Conservation (phyloP, 2,329 filamentous ascomycete genomes). For the Pseudopyricularia cyperi region DNA sequence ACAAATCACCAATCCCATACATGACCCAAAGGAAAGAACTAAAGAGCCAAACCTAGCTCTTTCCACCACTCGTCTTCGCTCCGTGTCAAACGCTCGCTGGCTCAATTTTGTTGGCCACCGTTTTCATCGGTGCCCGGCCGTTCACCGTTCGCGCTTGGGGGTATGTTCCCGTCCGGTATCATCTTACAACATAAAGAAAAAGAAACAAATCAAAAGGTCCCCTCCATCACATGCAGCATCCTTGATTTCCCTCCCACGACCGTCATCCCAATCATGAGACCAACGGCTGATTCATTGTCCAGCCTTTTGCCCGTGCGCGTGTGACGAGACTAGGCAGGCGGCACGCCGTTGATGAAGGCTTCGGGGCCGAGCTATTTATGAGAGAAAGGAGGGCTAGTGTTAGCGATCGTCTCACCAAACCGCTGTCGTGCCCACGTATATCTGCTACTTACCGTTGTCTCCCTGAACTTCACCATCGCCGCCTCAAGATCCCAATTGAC, state of each 20-base stretch:
- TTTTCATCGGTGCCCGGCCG: neutral
- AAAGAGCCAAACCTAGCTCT: neutral
- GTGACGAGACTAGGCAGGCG: neutral
- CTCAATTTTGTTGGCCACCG: neutral
- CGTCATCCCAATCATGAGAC: neutral
- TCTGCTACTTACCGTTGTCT: slow-evolving; percentile 49
- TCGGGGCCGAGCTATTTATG: slow-evolving; percentile 5
- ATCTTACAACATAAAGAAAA: neutral
- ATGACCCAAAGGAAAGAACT: neutral
- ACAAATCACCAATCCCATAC: neutral
- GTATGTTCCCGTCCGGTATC: neutral
- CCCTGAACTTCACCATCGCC: slow-evolving; percentile 62
- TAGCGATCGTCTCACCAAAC: too few relatives aligned
- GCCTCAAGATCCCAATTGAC: slow-evolving; percentile 69
- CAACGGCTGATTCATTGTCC: neutral
- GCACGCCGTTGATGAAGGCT: slow-evolving; percentile 1
- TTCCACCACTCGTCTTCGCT: neutral
- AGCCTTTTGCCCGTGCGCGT: neutral
- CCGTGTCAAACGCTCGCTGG: neutral
- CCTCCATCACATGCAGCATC: neutral
- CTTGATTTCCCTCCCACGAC: neutral
- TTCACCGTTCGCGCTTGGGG: neutral
- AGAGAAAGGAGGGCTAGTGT: slow-evolving; percentile 4
- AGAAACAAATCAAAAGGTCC: neutral
- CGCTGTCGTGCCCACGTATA: neutral